Base-by-base conservation (phyloP, 164 flowering plant genomes). In the grape (Vitis vinifera) region DNA sequence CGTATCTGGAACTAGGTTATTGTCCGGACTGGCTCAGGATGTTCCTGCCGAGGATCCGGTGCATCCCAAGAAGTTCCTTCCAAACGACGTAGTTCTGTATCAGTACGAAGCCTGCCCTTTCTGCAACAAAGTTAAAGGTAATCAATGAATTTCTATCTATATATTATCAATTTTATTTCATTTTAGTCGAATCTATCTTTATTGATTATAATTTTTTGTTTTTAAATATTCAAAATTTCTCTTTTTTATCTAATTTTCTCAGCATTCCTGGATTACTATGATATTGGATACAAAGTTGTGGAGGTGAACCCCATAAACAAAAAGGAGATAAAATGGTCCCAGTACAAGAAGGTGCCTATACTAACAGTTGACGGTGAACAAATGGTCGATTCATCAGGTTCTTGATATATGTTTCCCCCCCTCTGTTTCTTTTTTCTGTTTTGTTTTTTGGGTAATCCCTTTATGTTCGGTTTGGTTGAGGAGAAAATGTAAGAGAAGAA, bases 71-170 rank as follows among this genome's bases (percentile, higher is more conserved):
- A 77, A 81, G 49, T 65, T 79, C 23, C 65, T 74, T 1, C 91
- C 91, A 9, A 82, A 89, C 37, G 92, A 94, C 6, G 93, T 94
- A 48, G 92, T 94, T 47, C 90, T 94, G 15, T 94, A 92, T 72
- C 99, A 95, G 88, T 95, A 91, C 70, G 99, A 95, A 73, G 99
- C 99, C 63, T 95, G 99, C 77, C 99, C 98, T 31, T 95, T 93
- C 75, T 95, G 99, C 81, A 95, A 95, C 81, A 91, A 95, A 75
- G 95, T 95, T 64, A 95, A 86, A 86, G 96, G 98, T 93, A 63
- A 30, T 8, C 47, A 47, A 37, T 63, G 44, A 3, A 13, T 27
- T 3, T 65, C 19, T 27, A 0, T 65, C 16, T n/a, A n/a, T 47
- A 4, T 53, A 1, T 10, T 51, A 50, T 57, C 14, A 17, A 27